phyloP scores from a whole-genome alignment of 2,329 filamentous ascomycete species.

The Arthroderma uncinatum region DNA sequence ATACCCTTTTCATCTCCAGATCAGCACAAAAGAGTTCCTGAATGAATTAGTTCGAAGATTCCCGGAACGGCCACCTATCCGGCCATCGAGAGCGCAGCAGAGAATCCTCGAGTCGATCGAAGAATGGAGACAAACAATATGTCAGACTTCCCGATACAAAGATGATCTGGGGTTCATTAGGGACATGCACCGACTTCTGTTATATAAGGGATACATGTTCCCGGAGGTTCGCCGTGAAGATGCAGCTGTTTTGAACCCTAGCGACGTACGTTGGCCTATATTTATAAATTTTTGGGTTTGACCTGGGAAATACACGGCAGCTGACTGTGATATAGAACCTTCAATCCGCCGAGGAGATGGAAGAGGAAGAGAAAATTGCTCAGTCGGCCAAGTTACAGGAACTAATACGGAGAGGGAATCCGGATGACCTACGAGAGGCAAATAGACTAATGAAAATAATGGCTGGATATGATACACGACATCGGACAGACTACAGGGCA shows the following conservation, averaged over 20 bases:
- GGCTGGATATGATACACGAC: slow-evolving; percentile 90
- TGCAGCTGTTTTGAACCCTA: slow-evolving; percentile 90
- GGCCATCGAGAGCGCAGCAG: slow-evolving; percentile 74
- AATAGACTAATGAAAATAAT: slow-evolving; percentile 98
- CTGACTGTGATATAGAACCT: slow-evolving; percentile 53
- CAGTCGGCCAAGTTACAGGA: slow-evolving; percentile 98
- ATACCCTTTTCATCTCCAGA: slow-evolving; percentile 96
- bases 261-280: slow-evolving; percentile 57
- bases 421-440: slow-evolving; percentile 89
- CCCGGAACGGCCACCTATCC: slow-evolving; percentile 80
- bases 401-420: slow-evolving; percentile 80
- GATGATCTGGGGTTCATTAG: slow-evolving; percentile 92
- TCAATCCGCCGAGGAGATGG: slow-evolving; percentile 96
- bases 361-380: slow-evolving; percentile 86
- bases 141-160: slow-evolving; percentile 94
- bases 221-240: slow-evolving; percentile 86
- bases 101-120: slow-evolving; percentile 94
- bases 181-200: slow-evolving; percentile 92
- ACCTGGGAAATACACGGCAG: slow-evolving; percentile 1
- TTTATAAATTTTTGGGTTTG: slow-evolving; percentile 6
- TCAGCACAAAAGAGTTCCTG: slow-evolving; percentile 96
- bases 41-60: slow-evolving; percentile 96
- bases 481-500: slow-evolving; percentile 94
- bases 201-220: slow-evolving; percentile 95
- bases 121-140: slow-evolving; percentile 97